phyloP scores from a whole-genome alignment of 73 alveolate species.

The Paramecium octaurelia region DNA sequence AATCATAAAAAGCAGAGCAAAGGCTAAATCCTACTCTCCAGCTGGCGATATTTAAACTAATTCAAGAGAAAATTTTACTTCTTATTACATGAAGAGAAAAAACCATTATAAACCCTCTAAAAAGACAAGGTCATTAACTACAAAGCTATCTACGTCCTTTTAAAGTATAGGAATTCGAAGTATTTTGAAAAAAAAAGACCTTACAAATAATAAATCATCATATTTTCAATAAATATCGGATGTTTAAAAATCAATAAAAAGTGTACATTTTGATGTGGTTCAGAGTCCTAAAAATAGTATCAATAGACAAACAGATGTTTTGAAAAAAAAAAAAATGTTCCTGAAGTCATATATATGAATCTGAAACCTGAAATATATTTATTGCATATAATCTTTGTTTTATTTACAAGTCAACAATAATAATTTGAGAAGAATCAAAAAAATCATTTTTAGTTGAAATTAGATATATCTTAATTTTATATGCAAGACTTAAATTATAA shows the following conservation, averaged over 20 bases:
- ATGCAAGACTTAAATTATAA: neutral
- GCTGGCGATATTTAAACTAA: neutral
- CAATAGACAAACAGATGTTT: neutral
- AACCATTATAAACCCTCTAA: neutral
- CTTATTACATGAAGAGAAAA: neutral
- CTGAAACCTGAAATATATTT: neutral
- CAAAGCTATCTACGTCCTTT: neutral
- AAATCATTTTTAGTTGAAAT: neutral
- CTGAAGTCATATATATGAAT: neutral
- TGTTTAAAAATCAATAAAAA: neutral
- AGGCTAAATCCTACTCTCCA: neutral
- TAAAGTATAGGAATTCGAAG: neutral
- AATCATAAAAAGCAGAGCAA: neutral
- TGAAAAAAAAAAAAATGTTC: neutral
- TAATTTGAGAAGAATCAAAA: neutral
- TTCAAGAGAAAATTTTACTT: neutral
- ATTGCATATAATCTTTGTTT: neutral
- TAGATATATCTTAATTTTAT: neutral
- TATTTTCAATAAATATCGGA: neutral
- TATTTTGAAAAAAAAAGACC: neutral
- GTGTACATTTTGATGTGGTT: neutral
- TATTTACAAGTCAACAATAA: neutral
- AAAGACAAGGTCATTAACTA: neutral
- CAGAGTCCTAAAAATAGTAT: neutral
- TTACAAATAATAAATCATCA: neutral